Conservation (phyloP, 2,329 filamentous ascomycete genomes). For the Zasmidium cellare region DNA sequence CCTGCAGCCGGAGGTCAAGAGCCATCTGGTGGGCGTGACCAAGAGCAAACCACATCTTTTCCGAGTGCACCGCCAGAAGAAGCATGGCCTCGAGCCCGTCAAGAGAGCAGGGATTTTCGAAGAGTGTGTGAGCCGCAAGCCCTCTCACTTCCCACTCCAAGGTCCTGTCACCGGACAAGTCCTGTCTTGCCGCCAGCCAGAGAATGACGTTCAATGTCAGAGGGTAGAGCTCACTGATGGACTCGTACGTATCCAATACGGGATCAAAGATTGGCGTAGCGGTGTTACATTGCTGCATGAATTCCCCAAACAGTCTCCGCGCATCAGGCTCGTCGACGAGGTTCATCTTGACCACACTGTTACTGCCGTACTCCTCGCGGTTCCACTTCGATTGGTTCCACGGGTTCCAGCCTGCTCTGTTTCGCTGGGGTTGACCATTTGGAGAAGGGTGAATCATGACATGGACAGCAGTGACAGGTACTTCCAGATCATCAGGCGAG, state of each 20-base stretch:
- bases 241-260: background rate
- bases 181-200: background rate
- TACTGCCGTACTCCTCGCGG: no score
- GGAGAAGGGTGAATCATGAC: no score
- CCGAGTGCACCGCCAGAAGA: background rate
- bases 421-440: no score
- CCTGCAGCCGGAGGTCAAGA: background rate
- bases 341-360: slow-evolving; percentile 12
- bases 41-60: background rate
- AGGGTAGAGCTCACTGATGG: background rate
- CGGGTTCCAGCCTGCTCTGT: no score
- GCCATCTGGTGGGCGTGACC: background rate
- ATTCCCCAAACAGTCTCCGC: background rate
- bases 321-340: background rate
- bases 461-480: no score
- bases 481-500: no score
- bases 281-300: background rate
- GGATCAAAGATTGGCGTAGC: background rate
- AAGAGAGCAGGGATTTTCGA: background rate
- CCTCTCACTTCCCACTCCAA: background rate
- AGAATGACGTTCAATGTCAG: background rate
- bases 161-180: background rate
- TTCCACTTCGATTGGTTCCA: no score
- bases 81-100: background rate
- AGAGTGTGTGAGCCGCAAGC: background rate